A percentile compares a stretch with the other conserved stretches of the same genome.
Evolutionary conservation across 495 filamentous ascomycete species (phyloP).

Genomic region (Podospora comata): DNA sequence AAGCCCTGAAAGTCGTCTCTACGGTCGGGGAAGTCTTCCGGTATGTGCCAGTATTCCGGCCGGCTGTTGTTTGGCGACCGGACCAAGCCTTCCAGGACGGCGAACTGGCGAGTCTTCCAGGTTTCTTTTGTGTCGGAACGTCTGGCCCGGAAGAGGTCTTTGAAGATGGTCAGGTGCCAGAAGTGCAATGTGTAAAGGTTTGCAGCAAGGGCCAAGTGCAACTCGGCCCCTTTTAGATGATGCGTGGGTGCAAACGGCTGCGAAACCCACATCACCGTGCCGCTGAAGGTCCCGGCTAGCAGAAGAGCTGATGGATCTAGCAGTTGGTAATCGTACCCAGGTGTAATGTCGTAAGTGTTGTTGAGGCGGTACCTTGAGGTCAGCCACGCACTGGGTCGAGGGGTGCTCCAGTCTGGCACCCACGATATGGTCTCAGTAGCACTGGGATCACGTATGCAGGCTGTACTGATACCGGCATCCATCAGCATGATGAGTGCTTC

Average conservation of each 20-base stretch:
- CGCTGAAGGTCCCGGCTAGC: neutral
- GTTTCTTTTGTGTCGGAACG: neutral
- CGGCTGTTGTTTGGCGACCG: neutral
- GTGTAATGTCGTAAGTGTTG: neutral
- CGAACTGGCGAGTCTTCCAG: neutral
- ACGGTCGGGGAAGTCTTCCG: neutral
- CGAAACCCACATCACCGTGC: neutral
- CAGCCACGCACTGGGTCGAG: slow-evolving; percentile 8
- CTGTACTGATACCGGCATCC: slow-evolving; percentile 6
- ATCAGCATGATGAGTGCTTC: slow-evolving; percentile 10
- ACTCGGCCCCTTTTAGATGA: neutral
- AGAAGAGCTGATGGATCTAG: neutral
- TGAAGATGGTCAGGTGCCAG: neutral
- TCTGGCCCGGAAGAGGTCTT: neutral
- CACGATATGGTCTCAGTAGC: slow-evolving; percentile 4
- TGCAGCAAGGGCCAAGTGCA: neutral
- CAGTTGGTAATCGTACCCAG: neutral
- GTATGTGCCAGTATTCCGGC: neutral
- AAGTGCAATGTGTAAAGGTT: neutral
- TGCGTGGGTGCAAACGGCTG: neutral
- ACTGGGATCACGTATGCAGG: too few species aligned
- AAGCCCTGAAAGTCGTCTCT: neutral
- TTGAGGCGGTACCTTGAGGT: slow-evolving; percentile 7
- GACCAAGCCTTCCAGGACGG: slow-evolving; percentile 3
- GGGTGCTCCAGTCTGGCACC: slow-evolving; percentile 16